phyloP scores from a whole-genome alignment of 306 rosid species.

The Luffa acutangula region DNA sequence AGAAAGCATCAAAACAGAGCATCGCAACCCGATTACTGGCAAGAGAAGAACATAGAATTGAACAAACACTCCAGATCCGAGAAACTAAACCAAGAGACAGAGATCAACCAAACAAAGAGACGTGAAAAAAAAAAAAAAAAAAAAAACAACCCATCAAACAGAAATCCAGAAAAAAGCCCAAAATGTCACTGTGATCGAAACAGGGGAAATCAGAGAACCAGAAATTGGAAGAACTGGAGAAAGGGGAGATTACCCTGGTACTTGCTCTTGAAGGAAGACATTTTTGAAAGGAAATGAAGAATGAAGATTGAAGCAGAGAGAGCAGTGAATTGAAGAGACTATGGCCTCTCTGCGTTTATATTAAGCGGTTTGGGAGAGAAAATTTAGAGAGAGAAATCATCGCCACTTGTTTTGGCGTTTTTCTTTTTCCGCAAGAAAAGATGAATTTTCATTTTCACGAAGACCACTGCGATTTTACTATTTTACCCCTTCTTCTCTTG shows the following conservation, averaged over 20 bases:
- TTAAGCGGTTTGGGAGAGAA: not conserved
- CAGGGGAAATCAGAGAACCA: not conserved
- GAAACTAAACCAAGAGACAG: not conserved
- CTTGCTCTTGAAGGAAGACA: conserved; percentile 13
- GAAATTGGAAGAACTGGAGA: not conserved
- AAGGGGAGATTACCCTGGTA: not conserved
- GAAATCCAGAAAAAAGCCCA: not conserved
- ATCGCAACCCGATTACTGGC: not conserved
- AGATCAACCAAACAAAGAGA: not conserved
- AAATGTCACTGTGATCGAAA: not conserved
- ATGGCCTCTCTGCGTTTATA: not conserved
- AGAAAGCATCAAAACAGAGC: not conserved
- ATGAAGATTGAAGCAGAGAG: not conserved
- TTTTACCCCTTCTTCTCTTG: not conserved
- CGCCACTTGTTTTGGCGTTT: conserved; percentile 7
- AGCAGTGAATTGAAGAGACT: not conserved
- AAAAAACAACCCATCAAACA: not conserved
- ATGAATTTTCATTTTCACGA: not conserved
- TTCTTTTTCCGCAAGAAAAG: not conserved
- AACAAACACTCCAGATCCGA: not conserved
- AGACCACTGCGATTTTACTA: not conserved
- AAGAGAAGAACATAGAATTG: not conserved
- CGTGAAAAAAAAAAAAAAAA: not conserved
- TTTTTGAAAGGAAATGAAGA: not conserved
- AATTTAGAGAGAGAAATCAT: not conserved